Evolutionary conservation across 2,329 filamentous ascomycete species (phyloP).

Genomic region (Pseudogymnoascus sp.): DNA sequence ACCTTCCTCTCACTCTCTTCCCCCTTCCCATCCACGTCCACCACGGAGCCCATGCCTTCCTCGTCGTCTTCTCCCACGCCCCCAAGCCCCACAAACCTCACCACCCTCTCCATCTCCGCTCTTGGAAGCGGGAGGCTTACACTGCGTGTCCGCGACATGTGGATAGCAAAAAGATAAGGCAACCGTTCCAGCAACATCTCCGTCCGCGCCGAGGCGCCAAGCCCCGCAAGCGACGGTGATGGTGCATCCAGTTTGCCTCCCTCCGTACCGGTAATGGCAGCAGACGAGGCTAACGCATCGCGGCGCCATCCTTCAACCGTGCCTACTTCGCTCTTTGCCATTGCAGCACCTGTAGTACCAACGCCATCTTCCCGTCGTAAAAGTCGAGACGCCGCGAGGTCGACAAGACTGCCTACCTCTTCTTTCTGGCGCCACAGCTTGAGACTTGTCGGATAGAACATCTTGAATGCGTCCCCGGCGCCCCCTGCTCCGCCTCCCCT

Average conservation of each 20-base stretch:
- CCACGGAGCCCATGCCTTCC: slow-evolving; percentile 30
- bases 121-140: slow-evolving; percentile 28
- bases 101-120: slow-evolving; percentile 32
- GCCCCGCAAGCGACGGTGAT: slow-evolving; percentile 40
- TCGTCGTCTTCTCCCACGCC: slow-evolving; percentile 38
- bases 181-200: slow-evolving; percentile 79
- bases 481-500: slow-evolving; percentile 25
- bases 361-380: slow-evolving; percentile 45
- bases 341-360: slow-evolving; percentile 28
- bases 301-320: slow-evolving; percentile 26
- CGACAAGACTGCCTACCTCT: slow-evolving; percentile 67
- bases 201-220: slow-evolving; percentile 53
- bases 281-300: slow-evolving; percentile 9
- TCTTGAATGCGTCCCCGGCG: slow-evolving; percentile 62
- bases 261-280: slow-evolving; percentile 6
- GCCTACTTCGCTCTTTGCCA: slow-evolving; percentile 35
- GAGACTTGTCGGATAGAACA: slow-evolving; percentile 84
- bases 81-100: slow-evolving; percentile 28
- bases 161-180: slow-evolving; percentile 61
- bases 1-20: slow-evolving; percentile 27
- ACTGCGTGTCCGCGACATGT: slow-evolving; percentile 41
- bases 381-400: slow-evolving; percentile 56
- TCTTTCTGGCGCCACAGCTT: slow-evolving; percentile 78
- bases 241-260: slow-evolving; percentile 20
- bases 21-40: slow-evolving; percentile 37